Conservation (phyloP, 1,139 yeast species). For the Nadsonia commutata region DNA sequence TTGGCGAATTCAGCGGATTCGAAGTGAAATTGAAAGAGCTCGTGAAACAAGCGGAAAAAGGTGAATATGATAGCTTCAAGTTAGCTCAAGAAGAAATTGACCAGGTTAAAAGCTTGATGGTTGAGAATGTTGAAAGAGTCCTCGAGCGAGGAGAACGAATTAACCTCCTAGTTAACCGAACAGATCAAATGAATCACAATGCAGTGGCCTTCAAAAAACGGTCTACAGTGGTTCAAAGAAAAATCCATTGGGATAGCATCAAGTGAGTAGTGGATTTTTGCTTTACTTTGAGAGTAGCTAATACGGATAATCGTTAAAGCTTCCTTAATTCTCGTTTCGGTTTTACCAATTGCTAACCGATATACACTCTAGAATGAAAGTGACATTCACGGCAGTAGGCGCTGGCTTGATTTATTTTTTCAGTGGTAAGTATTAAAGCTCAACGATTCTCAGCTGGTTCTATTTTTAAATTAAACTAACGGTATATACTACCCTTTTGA, state of each 20-base stretch:
- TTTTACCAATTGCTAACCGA: neutral
- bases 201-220: slow-evolving; percentile 61
- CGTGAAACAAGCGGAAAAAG: slow-evolving; percentile 11
- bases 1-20: slow-evolving; percentile 3
- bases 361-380: neutral
- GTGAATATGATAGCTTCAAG: slow-evolving; percentile 17
- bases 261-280: slow-evolving; percentile 12
- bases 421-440: neutral
- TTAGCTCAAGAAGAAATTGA: slow-evolving; percentile 25
- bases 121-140: slow-evolving; percentile 30
- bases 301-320: too few relatives aligned
- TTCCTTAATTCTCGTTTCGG: neutral
- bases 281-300: too few relatives aligned
- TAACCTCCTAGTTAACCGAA: slow-evolving; percentile 61
- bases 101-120: slow-evolving; percentile 27
- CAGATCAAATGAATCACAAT: slow-evolving; percentile 55
- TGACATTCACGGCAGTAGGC: neutral
- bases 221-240: slow-evolving; percentile 48
- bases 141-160: slow-evolving; percentile 73
- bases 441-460: too few relatives aligned
- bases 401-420: neutral
- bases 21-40: slow-evolving; percentile 9
- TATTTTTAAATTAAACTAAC: neutral
- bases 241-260: slow-evolving; percentile 32
- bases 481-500: neutral